Percentiles rank a stretch among this genome's conserved stretches.
phyloP scores from a whole-genome alignment of 2,329 filamentous ascomycete genomes.

The Paracoccidioides lutzii region DNA sequence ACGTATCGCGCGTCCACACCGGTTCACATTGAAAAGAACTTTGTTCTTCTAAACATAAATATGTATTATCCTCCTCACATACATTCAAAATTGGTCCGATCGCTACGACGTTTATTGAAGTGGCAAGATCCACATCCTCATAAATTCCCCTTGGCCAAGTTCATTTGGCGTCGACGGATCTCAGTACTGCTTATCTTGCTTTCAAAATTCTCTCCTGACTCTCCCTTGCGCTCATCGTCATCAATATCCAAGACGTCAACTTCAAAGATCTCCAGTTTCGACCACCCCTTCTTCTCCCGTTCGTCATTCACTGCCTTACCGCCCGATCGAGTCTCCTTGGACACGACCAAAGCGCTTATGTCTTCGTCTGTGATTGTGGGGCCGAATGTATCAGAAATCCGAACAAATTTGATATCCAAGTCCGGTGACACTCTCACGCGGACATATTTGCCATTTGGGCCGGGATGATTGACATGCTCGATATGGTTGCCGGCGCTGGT shows the following conservation, averaged over 20 bases:
- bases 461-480: conserved; percentile 23
- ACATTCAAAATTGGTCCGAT: too few species aligned
- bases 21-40: too few species aligned
- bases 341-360: conserved; percentile 73
- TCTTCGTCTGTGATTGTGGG: conserved; percentile 73
- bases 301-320: conserved; percentile 79
- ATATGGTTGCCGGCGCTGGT: conserved; percentile 21
- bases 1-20: too few species aligned
- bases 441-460: conserved; percentile 28
- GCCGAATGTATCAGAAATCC: conserved; percentile 78
- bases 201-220: conserved; percentile 49
- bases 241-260: conserved; percentile 72
- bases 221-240: conserved; percentile 36
- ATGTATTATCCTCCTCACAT: too few species aligned
- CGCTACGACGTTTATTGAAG: too few species aligned
- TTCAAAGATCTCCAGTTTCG: conserved; percentile 64
- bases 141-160: conserved; percentile 22
- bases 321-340: conserved; percentile 72
- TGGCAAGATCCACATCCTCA: conserved; percentile 2
- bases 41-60: too few species aligned
- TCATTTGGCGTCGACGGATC: conserved; percentile 47
- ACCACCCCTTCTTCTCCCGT: conserved; percentile 63
- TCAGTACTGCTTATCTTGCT: conserved; percentile 86
- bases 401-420: conserved; percentile 62
- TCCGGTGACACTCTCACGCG: conserved; percentile 42